Percentiles rank a stretch among this genome's conserved stretches.
These are phyloP conservation scores for Mortierella sp. DNA, from an alignment of 371 early-diverging fungal species.

Conservation along the genomic window DNA sequence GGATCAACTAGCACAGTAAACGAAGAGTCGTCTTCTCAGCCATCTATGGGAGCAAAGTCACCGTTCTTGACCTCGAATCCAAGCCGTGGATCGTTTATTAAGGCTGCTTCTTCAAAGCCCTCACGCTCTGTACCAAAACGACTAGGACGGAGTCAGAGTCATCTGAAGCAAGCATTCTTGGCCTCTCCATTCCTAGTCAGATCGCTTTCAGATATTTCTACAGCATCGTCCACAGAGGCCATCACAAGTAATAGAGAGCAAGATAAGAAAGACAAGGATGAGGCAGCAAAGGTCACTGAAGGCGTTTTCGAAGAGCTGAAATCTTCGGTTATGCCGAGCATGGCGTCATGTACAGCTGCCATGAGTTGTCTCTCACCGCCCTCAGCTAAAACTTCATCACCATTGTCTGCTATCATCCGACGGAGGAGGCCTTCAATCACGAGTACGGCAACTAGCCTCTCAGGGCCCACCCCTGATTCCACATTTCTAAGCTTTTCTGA, in stretches of 20 bases:
- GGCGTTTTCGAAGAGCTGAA: neutral
- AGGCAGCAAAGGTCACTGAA: neutral
- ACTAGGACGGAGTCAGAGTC: slow-evolving; percentile 6
- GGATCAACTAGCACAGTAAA: neutral
- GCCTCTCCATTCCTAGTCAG: neutral
- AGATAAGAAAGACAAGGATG: neutral
- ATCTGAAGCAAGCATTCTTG: slow-evolving; percentile 17
- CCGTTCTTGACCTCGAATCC: slow-evolving; percentile 10
- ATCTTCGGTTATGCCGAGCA: neutral
- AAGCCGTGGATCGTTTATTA: neutral
- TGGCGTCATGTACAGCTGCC: slow-evolving; percentile 25
- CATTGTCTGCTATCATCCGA: neutral
- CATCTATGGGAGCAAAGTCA: neutral
- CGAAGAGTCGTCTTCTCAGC: neutral
- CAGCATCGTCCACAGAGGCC: neutral
- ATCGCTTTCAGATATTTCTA: neutral
- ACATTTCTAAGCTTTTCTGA: neutral
- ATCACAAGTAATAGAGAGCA: neutral
- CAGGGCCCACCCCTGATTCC: neutral
- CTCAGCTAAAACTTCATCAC: slow-evolving; percentile 6
- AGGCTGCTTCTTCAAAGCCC: neutral
- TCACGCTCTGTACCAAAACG: slow-evolving; percentile 3
- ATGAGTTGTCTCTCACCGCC: slow-evolving; percentile 22
- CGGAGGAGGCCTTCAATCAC: neutral
- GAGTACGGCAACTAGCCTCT: neutral